Base-by-base conservation (phyloP, 129 eudicot species). In the Dittrichia graveolens region DNA sequence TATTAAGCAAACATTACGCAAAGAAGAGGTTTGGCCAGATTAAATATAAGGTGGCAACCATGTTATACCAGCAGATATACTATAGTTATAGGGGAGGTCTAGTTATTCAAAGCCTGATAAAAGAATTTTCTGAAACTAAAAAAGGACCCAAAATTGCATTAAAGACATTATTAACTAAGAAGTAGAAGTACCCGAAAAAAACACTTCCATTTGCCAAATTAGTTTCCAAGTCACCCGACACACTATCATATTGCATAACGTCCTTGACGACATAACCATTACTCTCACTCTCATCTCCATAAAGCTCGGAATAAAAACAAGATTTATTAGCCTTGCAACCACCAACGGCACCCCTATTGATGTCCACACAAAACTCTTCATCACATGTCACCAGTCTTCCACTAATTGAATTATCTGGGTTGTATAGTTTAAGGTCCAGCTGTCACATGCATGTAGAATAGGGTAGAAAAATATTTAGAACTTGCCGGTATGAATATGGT, bases 191-290 rank as follows among this genome's bases (percentile, higher is more conserved):
- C 97, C 97, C 97, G 78, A 91, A 91, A 41, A 81, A 74, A 67
- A 91, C 95, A 81, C 75, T 88, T 80, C 96, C 97, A 77, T 88
- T 91, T 48, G 92, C 84, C 44, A 86, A 66, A 47, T 75, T 84
- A 34, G 97, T 91, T 75, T 91, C 81, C 52, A 83, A 82, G 84
- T 91, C 97, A 31, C 96, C 97, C 53, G 97, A 88, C 45, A 91
- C 96, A 5, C 85, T 83, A 73, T 86, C 93, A 80, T 91, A 91
- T 47, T 86, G 96, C 46, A 91, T 84, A 42, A 86, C 69, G 63
- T 91, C 97, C 79, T 79, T 82, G 8, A 91, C 88, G 61, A 91
- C 86, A 82, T 86, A 88, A 57, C 97, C 97, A 73, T 79, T 47
- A 73, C 86, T 91, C 60, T 67, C 81, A 73, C 96, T 85, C 73